Evolutionary conservation across 257 asterid species (phyloP), one percentile per base, ranked within the genome.

Genomic region (Gardenia jasminoides): DNA sequence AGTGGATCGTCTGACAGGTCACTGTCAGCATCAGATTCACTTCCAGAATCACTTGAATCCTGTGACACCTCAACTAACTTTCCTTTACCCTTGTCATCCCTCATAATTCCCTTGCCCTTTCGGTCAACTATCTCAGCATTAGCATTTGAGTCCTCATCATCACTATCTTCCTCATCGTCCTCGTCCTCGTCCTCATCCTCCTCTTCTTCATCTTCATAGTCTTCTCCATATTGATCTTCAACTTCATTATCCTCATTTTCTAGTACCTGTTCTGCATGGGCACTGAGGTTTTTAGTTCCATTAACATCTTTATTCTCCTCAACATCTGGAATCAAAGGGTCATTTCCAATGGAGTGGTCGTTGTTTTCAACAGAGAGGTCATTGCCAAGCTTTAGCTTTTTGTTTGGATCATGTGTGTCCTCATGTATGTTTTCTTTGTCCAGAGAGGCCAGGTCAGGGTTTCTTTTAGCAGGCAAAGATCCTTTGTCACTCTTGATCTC

Each of bases 31-130:
- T 77, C 86, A 69, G 85, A 83, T 4, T 70, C 84, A 74, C 61
- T 79, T 41, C 80, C 85, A 76, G 7, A 31, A 66, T 67, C 78
- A 54, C 80, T 75, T 16, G 88, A 85, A 75, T 80, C 86, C 70
- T 78, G 83, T 28, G 83, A 81, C 28, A 81, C 86, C 76, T 83
- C 89, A 12, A 86, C 73, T 77, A 86, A 26, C 75, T 86, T 86
- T 16, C 89, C 89, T 79, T 86, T 86, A n/a, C 89, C 87, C 76
- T 86, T 86, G 54, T 79, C 82, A 77, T 83, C 85, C 68, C 26
- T 77, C 79, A 80, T 56, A 62, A 86, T 81, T 77, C 84, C 87
- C 77, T 86, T 86, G 22, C 89, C 89, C 54, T 86, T 86, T 44
- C 70, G 82, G 65, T 83, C 84, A 39, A 52, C 62, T 17, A 59